phyloP scores from a whole-genome alignment of 805 yeast species.

The Wickerhamomyces queroliae region DNA sequence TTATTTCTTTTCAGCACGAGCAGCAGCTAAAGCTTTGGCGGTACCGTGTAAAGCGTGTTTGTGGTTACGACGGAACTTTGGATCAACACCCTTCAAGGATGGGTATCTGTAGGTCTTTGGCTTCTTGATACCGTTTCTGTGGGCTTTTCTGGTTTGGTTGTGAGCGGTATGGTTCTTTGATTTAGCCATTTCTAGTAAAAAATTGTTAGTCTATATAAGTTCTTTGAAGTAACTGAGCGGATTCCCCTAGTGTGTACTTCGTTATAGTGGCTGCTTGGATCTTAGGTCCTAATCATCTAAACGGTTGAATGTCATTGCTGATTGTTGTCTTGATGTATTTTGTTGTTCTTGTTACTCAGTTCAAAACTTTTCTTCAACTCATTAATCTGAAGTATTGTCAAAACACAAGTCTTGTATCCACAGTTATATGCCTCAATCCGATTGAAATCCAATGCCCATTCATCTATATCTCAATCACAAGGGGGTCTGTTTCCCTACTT shows the following conservation, averaged over 20 bases:
- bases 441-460: too few relatives aligned
- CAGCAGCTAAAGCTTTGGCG: conserved; percentile 87
- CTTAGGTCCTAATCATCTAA: too few relatives aligned
- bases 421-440: too few relatives aligned
- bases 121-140: conserved; percentile 99
- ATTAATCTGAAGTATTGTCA: too few relatives aligned
- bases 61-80: conserved; percentile 99
- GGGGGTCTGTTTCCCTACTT: neutral
- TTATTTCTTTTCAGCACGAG: conserved; percentile 47
- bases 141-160: conserved; percentile 99
- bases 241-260: too few relatives aligned
- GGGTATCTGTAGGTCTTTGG: conserved; percentile 98
- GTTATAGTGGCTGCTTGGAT: too few relatives aligned
- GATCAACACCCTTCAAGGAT: conserved; percentile 97
- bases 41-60: conserved; percentile 98
- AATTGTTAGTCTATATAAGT: conserved; percentile 33
- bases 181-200: conserved; percentile 75
- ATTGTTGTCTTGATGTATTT: too few relatives aligned
- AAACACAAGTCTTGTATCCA: too few relatives aligned
- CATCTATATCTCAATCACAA: neutral
- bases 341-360: too few relatives aligned
- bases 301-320: too few relatives aligned
- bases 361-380: too few relatives aligned
- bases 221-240: too few relatives aligned
- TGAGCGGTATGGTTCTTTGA: conserved; percentile 99